phyloP scores from a whole-genome alignment of 108 stramenopile species.

The Mayamaea pseudoterrestris region DNA sequence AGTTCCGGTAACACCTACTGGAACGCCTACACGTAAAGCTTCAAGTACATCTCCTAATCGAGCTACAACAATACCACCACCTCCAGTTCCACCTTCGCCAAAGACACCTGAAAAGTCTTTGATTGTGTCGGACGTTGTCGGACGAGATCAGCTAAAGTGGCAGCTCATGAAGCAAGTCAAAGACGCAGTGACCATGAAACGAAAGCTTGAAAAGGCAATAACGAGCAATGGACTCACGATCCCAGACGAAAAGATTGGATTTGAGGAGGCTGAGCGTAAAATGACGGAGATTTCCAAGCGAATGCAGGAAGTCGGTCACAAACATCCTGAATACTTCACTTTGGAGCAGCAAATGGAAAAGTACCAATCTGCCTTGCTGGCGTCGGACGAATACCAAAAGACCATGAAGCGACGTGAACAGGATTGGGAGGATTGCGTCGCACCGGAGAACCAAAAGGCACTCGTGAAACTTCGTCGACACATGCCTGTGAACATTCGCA shows the following conservation, averaged over 20 bases:
- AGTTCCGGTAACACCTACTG: too few relatives aligned
- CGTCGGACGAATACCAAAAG: slow-evolving; percentile 9
- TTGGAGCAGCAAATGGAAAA: slow-evolving; percentile 15
- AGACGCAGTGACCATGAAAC: background rate
- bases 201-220: slow-evolving; percentile 14
- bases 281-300: slow-evolving; percentile 3
- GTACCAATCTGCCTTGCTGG: slow-evolving; percentile 2
- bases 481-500: slow-evolving; percentile 27
- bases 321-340: slow-evolving; percentile 7
- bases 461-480: slow-evolving; percentile 22
- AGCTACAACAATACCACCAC: background rate
- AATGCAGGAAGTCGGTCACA: slow-evolving; percentile 4
- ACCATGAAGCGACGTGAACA: slow-evolving; percentile 15
- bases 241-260: slow-evolving; percentile 16
- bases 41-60: background rate
- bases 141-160: background rate
- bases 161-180: background rate
- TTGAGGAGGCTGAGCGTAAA: slow-evolving; percentile 5
- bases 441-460: slow-evolving; percentile 13
- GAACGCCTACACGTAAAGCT: too few relatives aligned
- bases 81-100: background rate
- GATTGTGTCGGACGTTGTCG: background rate
- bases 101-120: background rate
- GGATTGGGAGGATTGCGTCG: slow-evolving; percentile 22
- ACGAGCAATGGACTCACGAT: slow-evolving; percentile 12